A percentile compares a stretch with the other conserved stretches of the same genome.
These are phyloP conservation scores for Coelastrella sp. DNA, from an alignment of 139 green algal genomes.

Conservation along the genomic window DNA sequence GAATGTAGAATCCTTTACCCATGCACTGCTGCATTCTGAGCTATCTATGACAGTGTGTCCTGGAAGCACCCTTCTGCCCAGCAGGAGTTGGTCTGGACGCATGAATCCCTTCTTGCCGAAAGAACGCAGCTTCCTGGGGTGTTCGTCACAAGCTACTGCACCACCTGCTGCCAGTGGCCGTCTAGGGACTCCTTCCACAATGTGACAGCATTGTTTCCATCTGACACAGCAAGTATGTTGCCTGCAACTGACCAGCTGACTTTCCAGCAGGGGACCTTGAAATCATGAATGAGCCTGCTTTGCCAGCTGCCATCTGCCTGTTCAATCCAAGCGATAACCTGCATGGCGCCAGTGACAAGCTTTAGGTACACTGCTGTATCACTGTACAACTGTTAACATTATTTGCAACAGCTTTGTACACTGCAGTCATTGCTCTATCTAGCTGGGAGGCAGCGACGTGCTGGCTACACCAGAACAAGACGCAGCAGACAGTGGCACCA, in stretches of 20 bases:
- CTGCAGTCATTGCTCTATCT: no score
- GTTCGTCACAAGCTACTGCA: slow-evolving; percentile 6
- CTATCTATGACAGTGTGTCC: no score
- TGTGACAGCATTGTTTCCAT: slow-evolving; percentile 82
- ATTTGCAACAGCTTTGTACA: no score
- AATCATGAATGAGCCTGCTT: slow-evolving; percentile 81
- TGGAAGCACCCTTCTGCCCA: no score
- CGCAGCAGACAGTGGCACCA: background rate
- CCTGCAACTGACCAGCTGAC: slow-evolving; percentile 95
- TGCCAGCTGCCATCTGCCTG: slow-evolving; percentile 72
- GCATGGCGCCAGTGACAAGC: slow-evolving; percentile 4
- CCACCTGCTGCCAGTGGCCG: slow-evolving; percentile 92
- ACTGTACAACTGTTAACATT: no score
- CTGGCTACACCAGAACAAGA: background rate
- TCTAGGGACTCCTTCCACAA: slow-evolving; percentile 97
- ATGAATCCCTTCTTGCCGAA: no score
- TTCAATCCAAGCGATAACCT: slow-evolving; percentile 90
- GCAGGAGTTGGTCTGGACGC: no score
- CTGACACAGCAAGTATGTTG: slow-evolving; percentile 90
- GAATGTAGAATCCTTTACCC: no score
- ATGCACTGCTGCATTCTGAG: no score
- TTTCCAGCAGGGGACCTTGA: slow-evolving; percentile 88
- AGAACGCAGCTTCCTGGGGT: no score
- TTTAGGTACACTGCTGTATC: no score
- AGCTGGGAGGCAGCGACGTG: no score